Conservation (phyloP, 768 basidiomycete genomes). For the Trametes coccinea region DNA sequence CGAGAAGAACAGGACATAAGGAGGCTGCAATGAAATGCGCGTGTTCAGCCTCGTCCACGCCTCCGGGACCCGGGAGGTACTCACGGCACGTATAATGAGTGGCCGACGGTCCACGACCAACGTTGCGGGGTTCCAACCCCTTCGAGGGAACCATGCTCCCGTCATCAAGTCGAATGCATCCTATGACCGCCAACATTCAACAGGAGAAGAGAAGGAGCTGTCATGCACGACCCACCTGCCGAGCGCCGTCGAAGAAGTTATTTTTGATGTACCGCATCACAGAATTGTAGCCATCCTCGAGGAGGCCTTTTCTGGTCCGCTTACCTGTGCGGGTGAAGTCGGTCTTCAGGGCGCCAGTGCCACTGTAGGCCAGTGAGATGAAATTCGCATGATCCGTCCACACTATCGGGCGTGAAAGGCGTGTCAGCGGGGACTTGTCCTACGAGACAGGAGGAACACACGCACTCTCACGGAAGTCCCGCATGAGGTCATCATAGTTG, state of each 20-base stretch:
- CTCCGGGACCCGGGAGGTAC: conserved; percentile 32
- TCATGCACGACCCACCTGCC: conserved; percentile 55
- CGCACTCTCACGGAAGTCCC: conserved; percentile 87
- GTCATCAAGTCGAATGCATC: conserved; percentile 96
- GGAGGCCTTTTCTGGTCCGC: conserved; percentile 72
- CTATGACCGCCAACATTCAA: conserved; percentile 37
- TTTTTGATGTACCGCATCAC: conserved; percentile 88
- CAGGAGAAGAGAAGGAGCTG: not conserved
- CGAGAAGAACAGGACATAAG: conserved; percentile 77
- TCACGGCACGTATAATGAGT: conserved; percentile 79
- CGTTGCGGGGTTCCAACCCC: conserved; percentile 65
- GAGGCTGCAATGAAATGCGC: conserved; percentile 58
- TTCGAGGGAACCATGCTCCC: conserved; percentile 86
- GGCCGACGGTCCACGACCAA: conserved; percentile 80
- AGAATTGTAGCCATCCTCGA: conserved; percentile 89
- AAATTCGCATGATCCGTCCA: conserved; percentile 97
- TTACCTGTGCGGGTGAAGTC: conserved; percentile 95
- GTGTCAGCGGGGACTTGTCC: not conserved
- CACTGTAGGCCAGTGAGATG: conserved; percentile 89
- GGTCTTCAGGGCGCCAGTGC: conserved; percentile 93
- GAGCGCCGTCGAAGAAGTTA: conserved; percentile 93
- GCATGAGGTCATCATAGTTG: conserved; percentile 75
- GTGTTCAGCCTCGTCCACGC: not conserved
- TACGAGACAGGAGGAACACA: conserved; percentile 7
- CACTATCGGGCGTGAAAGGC: conserved; percentile 51